Percentiles rank a stretch among this genome's conserved stretches.
phyloP scores from a whole-genome alignment of 495 filamentous ascomycete species.

The Xylaria acuta region DNA sequence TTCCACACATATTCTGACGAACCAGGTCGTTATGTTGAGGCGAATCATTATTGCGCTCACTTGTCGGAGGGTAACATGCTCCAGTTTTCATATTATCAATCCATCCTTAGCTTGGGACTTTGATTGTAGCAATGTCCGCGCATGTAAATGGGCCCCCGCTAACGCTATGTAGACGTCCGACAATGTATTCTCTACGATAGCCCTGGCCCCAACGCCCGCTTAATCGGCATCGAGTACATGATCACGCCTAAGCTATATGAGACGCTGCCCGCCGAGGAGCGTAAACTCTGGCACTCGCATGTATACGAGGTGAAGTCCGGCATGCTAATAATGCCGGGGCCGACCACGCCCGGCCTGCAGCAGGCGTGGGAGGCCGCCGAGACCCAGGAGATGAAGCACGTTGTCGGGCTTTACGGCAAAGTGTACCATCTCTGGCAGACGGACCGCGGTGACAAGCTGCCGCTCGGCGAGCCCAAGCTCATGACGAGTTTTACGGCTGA shows the following conservation, averaged over 20 bases:
- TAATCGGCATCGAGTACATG: conserved; percentile 95
- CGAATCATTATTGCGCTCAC: conserved; percentile 87
- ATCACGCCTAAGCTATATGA: conserved; percentile 73
- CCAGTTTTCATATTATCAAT: background rate
- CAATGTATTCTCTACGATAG: conserved; percentile 90
- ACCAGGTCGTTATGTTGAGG: conserved; percentile 69
- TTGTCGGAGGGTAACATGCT: conserved; percentile 65
- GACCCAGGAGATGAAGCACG: conserved; percentile 77
- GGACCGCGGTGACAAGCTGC: conserved; percentile 77
- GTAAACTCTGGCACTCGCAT: conserved; percentile 79
- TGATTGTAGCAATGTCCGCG: background rate
- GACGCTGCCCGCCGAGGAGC: conserved; percentile 68
- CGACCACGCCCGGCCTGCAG: conserved; percentile 56
- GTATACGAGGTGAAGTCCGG: conserved; percentile 89
- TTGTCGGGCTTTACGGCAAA: conserved; percentile 80
- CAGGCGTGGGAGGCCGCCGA: conserved; percentile 76
- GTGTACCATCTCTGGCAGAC: conserved; percentile 91
- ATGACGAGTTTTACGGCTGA: conserved; percentile 75
- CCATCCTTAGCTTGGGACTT: background rate
- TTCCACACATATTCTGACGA: conserved; percentile 82
- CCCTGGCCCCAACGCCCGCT: conserved; percentile 65
- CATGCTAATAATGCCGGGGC: conserved; percentile 83
- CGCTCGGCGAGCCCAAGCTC: conserved; percentile 74
- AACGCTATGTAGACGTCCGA: conserved; percentile 51
- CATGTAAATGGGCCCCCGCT: background rate